Conservation (phyloP, 805 yeast species). For the Teunomyces stri region DNA sequence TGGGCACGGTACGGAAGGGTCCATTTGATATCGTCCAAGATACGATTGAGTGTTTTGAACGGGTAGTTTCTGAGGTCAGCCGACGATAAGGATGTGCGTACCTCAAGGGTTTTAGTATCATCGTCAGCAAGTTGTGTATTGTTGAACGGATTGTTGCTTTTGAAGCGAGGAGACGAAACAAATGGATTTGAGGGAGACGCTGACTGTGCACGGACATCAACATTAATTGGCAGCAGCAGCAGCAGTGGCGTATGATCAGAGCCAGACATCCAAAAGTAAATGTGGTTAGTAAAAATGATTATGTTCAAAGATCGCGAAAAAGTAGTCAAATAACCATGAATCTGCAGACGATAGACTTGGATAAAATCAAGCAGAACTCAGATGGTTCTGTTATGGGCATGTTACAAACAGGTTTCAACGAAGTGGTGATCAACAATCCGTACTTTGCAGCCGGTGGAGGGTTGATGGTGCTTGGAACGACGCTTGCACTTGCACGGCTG, state of each 20-base stretch:
- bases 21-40: constrained; percentile 56
- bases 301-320: background rate
- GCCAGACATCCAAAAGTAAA: background rate
- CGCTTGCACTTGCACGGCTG: constrained; percentile 71
- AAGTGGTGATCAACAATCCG: constrained; percentile 72
- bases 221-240: background rate
- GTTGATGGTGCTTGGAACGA: constrained; percentile 90
- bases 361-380: constrained; percentile 31
- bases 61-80: constrained; percentile 16
- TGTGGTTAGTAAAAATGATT: too few relatives aligned
- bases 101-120: too few relatives aligned
- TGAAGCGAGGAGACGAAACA: background rate
- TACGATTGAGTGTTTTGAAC: constrained; percentile 65
- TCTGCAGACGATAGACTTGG: constrained; percentile 27
- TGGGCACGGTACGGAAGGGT: constrained; percentile 15
- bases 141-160: constrained; percentile 10
- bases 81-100: background rate
- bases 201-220: background rate
- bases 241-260: background rate
- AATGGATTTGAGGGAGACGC: background rate
- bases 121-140: too few relatives aligned
- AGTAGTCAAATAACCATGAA: background rate
- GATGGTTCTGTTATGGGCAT: constrained; percentile 39
- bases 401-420: constrained; percentile 42
- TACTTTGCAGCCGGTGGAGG: constrained; percentile 99